Evolutionary conservation across 768 basidiomycete species (phyloP), one percentile per base, ranked within the genome.

Genomic region (Chlorophyllum brunneum): DNA sequence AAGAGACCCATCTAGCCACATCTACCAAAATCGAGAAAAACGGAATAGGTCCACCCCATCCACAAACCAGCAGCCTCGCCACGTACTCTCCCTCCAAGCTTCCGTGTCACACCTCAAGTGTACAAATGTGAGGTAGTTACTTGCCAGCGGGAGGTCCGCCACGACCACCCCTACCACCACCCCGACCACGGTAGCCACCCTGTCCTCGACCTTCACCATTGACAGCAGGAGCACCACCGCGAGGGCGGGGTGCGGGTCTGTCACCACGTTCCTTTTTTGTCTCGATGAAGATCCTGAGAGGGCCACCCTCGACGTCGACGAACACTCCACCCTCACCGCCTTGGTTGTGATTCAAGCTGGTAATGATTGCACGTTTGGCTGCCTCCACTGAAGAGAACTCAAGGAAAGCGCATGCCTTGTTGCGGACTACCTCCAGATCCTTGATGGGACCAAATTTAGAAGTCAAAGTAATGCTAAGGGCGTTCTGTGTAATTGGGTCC

Each of bases 251-350:
- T 51, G 94, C 71, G 1, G 83, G 83, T 49, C 92, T 70, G n/a
- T 97, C 92, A 31, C 83, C 82, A 39, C 92, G 79, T 72, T 98
- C 94, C 75, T 93, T 97, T 67, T 90, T 81, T 37, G 88, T 90
- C 78, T 95, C 94, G 30, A 98, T 82, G 54, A 72, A 76, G 54
- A 98, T 83, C 54, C 86, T 73, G 29, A 78, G 70, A 2, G 56
- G 67, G 5, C 81, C 82, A 3, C 78, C 79, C 1, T 80, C 85
- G 7, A 78, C 75, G 42, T 88, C 87, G 46, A 95, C 67, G 64
- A 80, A 84, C 56, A 98, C 78, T 11, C 94, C 95, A 50, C 93
- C 94, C 57, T 95, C 92, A 31, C 94, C 95, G 54, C 94, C 94
- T 58, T 85, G 82, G 34, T 62, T 54, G 26, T 70, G 65, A 1